Evolutionary conservation across 345 rosid genomes (phyloP).

Genomic region (Nephelium lappaceum): DNA sequence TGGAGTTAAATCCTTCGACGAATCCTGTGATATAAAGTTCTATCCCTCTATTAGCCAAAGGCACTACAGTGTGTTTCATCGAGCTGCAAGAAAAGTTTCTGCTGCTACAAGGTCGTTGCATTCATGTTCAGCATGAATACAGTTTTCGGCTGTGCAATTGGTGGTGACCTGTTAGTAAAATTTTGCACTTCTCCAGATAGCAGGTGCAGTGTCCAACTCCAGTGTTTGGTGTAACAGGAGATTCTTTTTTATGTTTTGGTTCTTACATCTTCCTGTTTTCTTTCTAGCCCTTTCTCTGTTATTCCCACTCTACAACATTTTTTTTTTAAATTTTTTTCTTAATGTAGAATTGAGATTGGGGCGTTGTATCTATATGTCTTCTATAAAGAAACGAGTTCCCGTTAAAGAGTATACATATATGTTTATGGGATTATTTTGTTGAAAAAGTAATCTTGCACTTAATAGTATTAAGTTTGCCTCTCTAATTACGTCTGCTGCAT

Average conservation of each 20-base stretch:
- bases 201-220: slow-evolving; percentile 18
- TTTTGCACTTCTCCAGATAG: slow-evolving; percentile 25
- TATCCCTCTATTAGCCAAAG: neutral
- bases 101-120: slow-evolving; percentile 11
- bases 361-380: slow-evolving; percentile 39
- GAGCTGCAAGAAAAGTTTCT: neutral
- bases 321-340: neutral
- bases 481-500: neutral
- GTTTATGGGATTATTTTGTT: slow-evolving; percentile 1
- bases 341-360: slow-evolving; percentile 37
- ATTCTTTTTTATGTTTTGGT: neutral
- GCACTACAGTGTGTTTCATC: neutral
- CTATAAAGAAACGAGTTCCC: slow-evolving; percentile 23
- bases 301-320: neutral
- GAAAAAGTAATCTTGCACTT: neutral
- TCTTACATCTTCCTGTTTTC: neutral
- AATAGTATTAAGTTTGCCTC: neutral
- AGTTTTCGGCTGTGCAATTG: slow-evolving; percentile 2
- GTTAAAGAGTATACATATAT: neutral
- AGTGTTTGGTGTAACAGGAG: slow-evolving; percentile 10
- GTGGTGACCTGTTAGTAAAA: neutral
- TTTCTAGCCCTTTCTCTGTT: slow-evolving; percentile 8
- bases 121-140: slow-evolving; percentile 18
- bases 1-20: slow-evolving; percentile 10
- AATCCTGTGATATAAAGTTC: slow-evolving; percentile 1